Evolutionary conservation across 768 basidiomycete species (phyloP).

Genomic region (Jaapia argillacea): DNA sequence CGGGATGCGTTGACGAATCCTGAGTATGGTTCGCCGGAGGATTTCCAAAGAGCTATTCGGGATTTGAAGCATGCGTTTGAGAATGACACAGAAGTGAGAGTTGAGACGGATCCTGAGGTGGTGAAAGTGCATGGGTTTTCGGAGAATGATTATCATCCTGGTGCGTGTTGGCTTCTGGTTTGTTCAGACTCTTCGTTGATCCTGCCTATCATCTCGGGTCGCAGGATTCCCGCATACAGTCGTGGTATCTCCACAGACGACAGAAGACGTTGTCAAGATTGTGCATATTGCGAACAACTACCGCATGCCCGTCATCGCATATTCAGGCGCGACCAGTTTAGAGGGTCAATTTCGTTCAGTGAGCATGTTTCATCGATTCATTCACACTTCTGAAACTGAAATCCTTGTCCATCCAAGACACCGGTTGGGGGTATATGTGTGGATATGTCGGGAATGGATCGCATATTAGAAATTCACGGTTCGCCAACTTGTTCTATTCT

Average conservation of each 20-base stretch:
- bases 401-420: conserved; percentile 5
- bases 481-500: conserved; percentile 11
- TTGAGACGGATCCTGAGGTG: conserved; percentile 13
- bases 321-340: conserved; percentile 73
- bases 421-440: conserved; percentile 61
- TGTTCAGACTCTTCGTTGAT: too few species aligned
- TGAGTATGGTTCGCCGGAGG: conserved; percentile 14
- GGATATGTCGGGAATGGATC: conserved; percentile 72
- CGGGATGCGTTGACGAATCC: background rate
- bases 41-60: conserved; percentile 17
- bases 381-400: background rate
- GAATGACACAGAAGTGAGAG: background rate
- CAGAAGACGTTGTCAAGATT: conserved; percentile 75
- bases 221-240: conserved; percentile 41
- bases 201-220: background rate
- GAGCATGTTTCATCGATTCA: conserved; percentile 10
- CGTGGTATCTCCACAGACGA: conserved; percentile 54
- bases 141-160: conserved; percentile 12
- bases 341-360: conserved; percentile 72
- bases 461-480: conserved; percentile 69
- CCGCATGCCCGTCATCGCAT: conserved; percentile 69
- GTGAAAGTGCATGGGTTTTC: conserved; percentile 17
- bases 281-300: conserved; percentile 69
- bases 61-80: conserved; percentile 12
- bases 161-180: conserved; percentile 5